phyloP scores from a whole-genome alignment of 495 filamentous ascomycete genomes.

The Neurospora hispaniola region DNA sequence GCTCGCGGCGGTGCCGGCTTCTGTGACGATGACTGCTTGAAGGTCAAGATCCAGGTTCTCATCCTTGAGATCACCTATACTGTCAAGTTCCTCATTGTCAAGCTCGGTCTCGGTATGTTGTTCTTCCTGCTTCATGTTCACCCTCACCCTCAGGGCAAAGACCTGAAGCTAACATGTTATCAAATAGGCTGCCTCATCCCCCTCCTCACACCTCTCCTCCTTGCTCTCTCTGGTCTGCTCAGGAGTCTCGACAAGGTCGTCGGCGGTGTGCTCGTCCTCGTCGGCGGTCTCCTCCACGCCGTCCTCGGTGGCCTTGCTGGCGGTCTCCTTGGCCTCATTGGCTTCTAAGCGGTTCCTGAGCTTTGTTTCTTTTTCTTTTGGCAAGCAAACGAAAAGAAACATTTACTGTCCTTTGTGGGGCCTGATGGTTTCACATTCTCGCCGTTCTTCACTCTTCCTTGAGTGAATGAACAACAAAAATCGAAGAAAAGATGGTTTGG shows the following conservation, averaged over 20 bases:
- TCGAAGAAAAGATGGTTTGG: neutral
- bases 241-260: conserved; percentile 28
- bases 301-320: conserved; percentile 24
- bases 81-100: conserved; percentile 26
- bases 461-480: neutral
- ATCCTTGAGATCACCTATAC: conserved; percentile 27
- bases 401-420: neutral
- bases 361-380: neutral
- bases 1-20: conserved; percentile 2
- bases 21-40: conserved; percentile 11
- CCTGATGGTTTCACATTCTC: neutral
- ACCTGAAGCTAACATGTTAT: neutral
- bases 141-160: neutral
- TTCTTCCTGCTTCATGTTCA: neutral
- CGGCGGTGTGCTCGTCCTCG: conserved; percentile 20
- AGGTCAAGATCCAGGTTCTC: conserved; percentile 20
- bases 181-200: conserved; percentile 22
- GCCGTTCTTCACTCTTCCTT: neutral
- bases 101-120: conserved; percentile 31
- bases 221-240: conserved; percentile 22
- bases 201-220: conserved; percentile 22
- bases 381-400: neutral
- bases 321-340: conserved; percentile 20
- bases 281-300: conserved; percentile 20
- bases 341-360: neutral